Conservation (phyloP, 768 basidiomycete genomes). For the Ephemerocybe angulata region DNA sequence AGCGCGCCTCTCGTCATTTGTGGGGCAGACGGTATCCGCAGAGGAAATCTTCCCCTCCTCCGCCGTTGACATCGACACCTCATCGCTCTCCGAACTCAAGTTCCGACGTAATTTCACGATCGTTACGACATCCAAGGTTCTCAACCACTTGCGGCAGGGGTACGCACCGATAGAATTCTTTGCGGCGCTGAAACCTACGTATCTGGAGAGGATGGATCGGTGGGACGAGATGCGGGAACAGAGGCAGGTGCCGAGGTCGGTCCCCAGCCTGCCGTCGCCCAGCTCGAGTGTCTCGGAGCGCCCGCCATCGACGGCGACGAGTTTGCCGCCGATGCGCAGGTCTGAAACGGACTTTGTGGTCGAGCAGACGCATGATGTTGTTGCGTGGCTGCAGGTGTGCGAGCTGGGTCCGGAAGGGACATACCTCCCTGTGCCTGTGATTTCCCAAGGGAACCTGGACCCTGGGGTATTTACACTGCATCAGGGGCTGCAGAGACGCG, state of each 20-base stretch:
- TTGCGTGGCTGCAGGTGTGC: conserved; percentile 80
- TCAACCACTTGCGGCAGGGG: conserved; percentile 66
- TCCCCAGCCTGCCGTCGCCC: conserved; percentile 24
- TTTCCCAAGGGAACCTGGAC: conserved; percentile 71
- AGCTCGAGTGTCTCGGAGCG: conserved; percentile 35
- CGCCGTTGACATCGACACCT: conserved; percentile 66
- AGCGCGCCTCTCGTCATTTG: conserved; percentile 81
- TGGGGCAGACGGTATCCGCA: conserved; percentile 56
- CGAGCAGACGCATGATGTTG: conserved; percentile 87
- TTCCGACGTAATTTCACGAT: conserved; percentile 83
- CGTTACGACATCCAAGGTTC: conserved; percentile 67
- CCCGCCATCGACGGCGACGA: conserved; percentile 17
- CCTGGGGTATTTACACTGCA: conserved; percentile 84
- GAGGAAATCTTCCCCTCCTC: conserved; percentile 84
- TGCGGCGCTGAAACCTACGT: conserved; percentile 74
- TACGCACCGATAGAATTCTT: conserved; percentile 92
- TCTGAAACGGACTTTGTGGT: conserved; percentile 90
- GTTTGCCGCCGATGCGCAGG: conserved; percentile 74
- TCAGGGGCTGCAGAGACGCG: conserved; percentile 88
- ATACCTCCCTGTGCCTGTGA: conserved; percentile 79
- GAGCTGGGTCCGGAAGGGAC: conserved; percentile 84
- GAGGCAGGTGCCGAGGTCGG: conserved; percentile 41
- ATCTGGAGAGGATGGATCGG: conserved; percentile 82
- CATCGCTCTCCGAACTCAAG: conserved; percentile 73
- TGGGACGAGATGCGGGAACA: conserved; percentile 94